These are phyloP conservation scores for Ochetophila trinervis DNA, from an alignment of 306 rosid species.

Conservation along the genomic window DNA sequence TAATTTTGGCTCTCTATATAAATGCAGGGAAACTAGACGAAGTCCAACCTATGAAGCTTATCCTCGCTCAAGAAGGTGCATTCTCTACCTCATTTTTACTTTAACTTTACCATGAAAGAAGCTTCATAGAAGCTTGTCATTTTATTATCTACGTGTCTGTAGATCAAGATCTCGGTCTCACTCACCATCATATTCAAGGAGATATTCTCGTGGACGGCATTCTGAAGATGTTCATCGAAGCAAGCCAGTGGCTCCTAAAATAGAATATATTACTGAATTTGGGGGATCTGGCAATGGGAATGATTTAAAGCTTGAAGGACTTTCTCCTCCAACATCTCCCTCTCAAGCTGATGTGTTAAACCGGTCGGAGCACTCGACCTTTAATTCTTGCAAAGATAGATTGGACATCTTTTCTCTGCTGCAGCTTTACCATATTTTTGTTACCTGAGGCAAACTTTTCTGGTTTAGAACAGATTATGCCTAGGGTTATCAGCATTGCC, in stretches of 20 bases:
- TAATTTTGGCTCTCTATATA: slow-evolving; percentile 21
- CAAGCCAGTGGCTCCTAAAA: slow-evolving; percentile 75
- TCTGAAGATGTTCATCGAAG: slow-evolving; percentile 71
- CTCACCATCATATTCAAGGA: slow-evolving; percentile 79
- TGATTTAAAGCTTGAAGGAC: slow-evolving; percentile 61
- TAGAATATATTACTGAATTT: slow-evolving; percentile 93
- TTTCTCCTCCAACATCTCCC: slow-evolving; percentile 88
- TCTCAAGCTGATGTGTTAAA: slow-evolving; percentile 74
- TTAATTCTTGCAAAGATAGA: slow-evolving; percentile 91
- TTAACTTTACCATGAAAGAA: slow-evolving; percentile 14
- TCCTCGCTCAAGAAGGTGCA: slow-evolving; percentile 84
- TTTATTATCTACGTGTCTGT: slow-evolving; percentile 10
- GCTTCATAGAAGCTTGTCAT: not conserved
- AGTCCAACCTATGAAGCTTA: slow-evolving; percentile 99
- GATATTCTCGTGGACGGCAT: slow-evolving; percentile 57
- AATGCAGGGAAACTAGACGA: slow-evolving; percentile 78
- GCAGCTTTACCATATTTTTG: slow-evolving; percentile 77
- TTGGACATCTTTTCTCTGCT: slow-evolving; percentile 94
- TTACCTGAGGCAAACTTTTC: slow-evolving; percentile 68
- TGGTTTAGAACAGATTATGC: slow-evolving; percentile 79
- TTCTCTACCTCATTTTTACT: slow-evolving; percentile 8
- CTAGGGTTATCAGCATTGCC: slow-evolving; percentile 65
- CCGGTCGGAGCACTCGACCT: slow-evolving; percentile 99
- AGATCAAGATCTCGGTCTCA: slow-evolving; percentile 78
- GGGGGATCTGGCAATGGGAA: slow-evolving; percentile 72